These are phyloP conservation scores for Guyanaporus albipodus DNA, from an alignment of 768 basidiomycete species.

Conservation along the genomic window DNA sequence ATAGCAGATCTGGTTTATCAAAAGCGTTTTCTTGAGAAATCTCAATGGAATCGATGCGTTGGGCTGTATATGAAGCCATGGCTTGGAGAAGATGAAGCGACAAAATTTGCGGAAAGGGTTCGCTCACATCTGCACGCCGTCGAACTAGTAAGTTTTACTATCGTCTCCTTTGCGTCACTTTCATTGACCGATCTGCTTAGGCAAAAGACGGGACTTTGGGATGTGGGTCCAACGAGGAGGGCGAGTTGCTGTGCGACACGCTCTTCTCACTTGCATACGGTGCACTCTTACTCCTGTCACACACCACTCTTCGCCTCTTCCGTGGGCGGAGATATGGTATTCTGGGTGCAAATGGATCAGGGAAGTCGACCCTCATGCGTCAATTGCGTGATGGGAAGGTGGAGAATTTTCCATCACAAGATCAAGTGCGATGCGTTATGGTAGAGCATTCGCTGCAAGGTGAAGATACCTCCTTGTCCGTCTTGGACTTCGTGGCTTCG, in stretches of 20 bases:
- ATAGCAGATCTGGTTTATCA: slow-evolving; percentile 72
- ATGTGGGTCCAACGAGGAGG: slow-evolving; percentile 57
- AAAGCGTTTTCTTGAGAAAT: slow-evolving; percentile 50
- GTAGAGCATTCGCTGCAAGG: slow-evolving; percentile 96
- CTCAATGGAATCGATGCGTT: slow-evolving; percentile 67
- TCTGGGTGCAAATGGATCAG: slow-evolving; percentile 92
- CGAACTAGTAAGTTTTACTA: slow-evolving; percentile 52
- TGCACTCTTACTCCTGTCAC: slow-evolving; percentile 88
- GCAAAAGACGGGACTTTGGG: slow-evolving; percentile 50
- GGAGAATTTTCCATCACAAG: slow-evolving; percentile 91
- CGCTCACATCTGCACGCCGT: slow-evolving; percentile 72
- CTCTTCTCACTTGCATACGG: slow-evolving; percentile 96
- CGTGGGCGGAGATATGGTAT: slow-evolving; percentile 94
- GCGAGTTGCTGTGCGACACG: slow-evolving; percentile 86
- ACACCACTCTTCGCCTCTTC: slow-evolving; percentile 84
- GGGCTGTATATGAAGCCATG: slow-evolving; percentile 71
- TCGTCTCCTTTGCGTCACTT: neutral
- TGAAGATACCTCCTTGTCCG: slow-evolving; percentile 77
- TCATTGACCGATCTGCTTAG: slow-evolving; percentile 33
- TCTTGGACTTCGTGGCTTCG: slow-evolving; percentile 87
- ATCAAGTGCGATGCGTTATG: slow-evolving; percentile 87
- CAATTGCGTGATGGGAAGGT: slow-evolving; percentile 93
- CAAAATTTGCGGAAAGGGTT: slow-evolving; percentile 56
- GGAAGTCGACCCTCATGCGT: slow-evolving; percentile 94
- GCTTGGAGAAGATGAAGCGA: slow-evolving; percentile 48